These are phyloP conservation scores for Zychaea mexicana DNA, from an alignment of 371 early-diverging fungal genomes.

Conservation along the genomic window DNA sequence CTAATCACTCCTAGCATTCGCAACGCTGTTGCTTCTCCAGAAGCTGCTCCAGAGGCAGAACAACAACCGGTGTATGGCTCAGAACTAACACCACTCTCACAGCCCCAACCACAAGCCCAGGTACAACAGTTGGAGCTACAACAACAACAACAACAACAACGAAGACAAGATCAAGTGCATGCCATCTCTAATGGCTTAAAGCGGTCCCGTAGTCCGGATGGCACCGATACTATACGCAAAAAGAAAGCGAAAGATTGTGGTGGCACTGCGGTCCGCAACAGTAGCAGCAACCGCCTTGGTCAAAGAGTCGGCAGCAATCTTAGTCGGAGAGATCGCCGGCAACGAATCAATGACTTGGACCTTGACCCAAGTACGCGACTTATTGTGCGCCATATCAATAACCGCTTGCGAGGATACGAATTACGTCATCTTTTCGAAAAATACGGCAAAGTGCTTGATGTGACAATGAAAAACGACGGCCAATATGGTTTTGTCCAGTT, in stretches of 20 bases:
- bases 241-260: not conserved
- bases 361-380: constrained; percentile 1
- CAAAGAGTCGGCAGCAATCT: not conserved
- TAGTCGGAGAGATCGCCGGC: not conserved
- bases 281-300: too few species aligned
- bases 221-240: not conserved
- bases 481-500: constrained; percentile 50
- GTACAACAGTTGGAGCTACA: not conserved
- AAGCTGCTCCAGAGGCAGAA: not conserved
- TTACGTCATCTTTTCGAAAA: constrained; percentile 38
- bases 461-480: constrained; percentile 31
- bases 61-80: too few species aligned
- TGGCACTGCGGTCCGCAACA: not conserved
- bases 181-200: not conserved
- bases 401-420: constrained; percentile 24
- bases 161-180: not conserved
- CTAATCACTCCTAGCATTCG: not conserved
- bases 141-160: not conserved
- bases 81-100: too few species aligned
- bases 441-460: constrained; percentile 48
- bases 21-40: not conserved
- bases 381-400: constrained; percentile 20
- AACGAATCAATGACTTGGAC: not conserved
- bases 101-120: constrained; percentile 56
- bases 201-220: not conserved